Evolutionary conservation across 1,284 basidiomycete species (phyloP).

Genomic region (Papiliotrema nemorosa): DNA sequence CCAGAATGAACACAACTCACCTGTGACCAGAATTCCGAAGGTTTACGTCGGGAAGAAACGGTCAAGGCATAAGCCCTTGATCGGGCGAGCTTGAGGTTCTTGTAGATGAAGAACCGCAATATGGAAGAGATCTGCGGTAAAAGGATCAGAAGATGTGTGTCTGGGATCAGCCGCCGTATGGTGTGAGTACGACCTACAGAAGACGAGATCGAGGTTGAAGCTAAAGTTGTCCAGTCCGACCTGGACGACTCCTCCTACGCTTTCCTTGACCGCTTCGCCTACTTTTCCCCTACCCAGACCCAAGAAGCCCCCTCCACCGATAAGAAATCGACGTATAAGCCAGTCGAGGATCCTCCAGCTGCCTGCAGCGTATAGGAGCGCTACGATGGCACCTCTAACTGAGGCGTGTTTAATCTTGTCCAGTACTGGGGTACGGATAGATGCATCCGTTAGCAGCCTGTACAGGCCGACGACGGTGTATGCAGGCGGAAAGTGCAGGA

Average conservation of each 20-base stretch:
- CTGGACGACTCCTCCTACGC: constrained; percentile 20
- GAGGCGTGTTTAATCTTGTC: constrained; percentile 49
- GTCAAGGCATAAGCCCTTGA: constrained; percentile 71
- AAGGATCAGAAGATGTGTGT: constrained; percentile 68
- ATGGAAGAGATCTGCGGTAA: constrained; percentile 68
- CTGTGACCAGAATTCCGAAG: constrained; percentile 68
- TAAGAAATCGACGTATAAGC: constrained; percentile 39
- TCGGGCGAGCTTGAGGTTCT: constrained; percentile 71
- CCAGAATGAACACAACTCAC: too few species aligned
- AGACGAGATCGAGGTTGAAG: constrained; percentile 32
- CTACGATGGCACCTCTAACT: constrained; percentile 39
- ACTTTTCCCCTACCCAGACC: constrained; percentile 15
- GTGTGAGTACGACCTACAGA: constrained; percentile 28
- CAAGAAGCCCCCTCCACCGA: constrained; percentile 20
- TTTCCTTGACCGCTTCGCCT: constrained; percentile 19
- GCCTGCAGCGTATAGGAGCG: constrained; percentile 33
- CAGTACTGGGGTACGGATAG: constrained; percentile 40
- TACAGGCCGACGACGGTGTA: constrained; percentile 45
- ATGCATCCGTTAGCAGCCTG: constrained; percentile 42
- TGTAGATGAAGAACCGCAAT: constrained; percentile 70
- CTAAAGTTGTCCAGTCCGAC: constrained; percentile 27
- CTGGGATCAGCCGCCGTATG: constrained; percentile 48
- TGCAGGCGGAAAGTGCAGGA: constrained; percentile 44
- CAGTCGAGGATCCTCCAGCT: constrained; percentile 42
- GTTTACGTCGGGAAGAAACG: constrained; percentile 71